A percentile compares a stretch with the other conserved stretches of the same genome.
These are phyloP conservation scores for Trifolium repens DNA, from an alignment of 306 rosid genomes.

Conservation along the genomic window DNA sequence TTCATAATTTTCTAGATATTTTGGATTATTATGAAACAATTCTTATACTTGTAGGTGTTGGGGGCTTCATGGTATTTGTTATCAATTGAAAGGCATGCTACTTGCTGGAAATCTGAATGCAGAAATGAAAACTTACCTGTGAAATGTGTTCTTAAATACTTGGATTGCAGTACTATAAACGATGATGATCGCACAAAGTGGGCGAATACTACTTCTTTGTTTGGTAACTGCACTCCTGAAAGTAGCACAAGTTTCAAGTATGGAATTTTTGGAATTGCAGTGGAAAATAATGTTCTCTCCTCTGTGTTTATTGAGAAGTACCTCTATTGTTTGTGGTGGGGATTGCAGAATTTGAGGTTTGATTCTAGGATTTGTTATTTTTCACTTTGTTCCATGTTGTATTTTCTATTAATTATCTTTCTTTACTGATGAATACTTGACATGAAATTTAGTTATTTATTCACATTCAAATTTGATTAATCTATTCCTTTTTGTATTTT, in stretches of 20 bases:
- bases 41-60: conserved; percentile 59
- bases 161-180: conserved; percentile 65
- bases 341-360: conserved; percentile 95
- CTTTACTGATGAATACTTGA: conserved; percentile 14
- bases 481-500: conserved; percentile 32
- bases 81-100: conserved; percentile 76
- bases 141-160: conserved; percentile 59
- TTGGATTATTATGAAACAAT: conserved; percentile 2
- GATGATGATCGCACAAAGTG: conserved; percentile 55
- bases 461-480: conserved; percentile 18
- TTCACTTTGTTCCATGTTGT: not conserved
- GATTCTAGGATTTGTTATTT: conserved; percentile 16
- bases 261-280: conserved; percentile 70
- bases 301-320: conserved; percentile 68
- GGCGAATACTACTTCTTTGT: conserved; percentile 63
- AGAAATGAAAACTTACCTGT: conserved; percentile 56
- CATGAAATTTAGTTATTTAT: conserved; percentile 30
- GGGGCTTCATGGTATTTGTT: conserved; percentile 94
- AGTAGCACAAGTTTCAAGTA: conserved; percentile 54
- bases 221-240: conserved; percentile 69
- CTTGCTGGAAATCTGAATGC: conserved; percentile 86
- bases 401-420: conserved; percentile 3
- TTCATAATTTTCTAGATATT: conserved; percentile 17
- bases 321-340: conserved; percentile 95
- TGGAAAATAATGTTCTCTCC: conserved; percentile 62